phyloP scores from a whole-genome alignment of 1,284 basidiomycete species.

The Irpex rosettiformis region DNA sequence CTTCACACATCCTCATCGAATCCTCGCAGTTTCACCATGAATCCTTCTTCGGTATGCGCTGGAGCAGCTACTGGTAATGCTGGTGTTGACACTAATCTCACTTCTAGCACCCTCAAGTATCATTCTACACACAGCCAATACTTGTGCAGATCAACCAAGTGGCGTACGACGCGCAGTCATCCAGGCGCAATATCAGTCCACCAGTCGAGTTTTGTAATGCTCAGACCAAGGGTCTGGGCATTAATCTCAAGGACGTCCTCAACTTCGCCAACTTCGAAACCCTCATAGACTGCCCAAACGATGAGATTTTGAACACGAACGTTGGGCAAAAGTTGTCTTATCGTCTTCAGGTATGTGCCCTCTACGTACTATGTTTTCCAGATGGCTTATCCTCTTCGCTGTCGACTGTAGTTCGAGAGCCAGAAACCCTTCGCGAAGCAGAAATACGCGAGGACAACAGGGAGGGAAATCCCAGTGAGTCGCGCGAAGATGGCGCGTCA shows the following conservation, averaged over 20 bases:
- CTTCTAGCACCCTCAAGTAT: neutral
- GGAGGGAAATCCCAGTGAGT: neutral
- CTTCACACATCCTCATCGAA: neutral
- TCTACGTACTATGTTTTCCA: too few species aligned
- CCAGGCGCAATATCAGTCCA: neutral
- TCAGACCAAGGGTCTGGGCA: neutral
- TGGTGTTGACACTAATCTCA: neutral
- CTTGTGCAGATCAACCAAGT: neutral
- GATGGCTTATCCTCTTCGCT: too few species aligned
- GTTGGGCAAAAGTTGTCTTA: slow-evolving; percentile 2
- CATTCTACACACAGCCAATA: neutral
- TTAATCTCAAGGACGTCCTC: neutral
- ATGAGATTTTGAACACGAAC: neutral
- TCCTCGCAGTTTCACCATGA: neutral
- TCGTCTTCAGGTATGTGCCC: slow-evolving; percentile 3
- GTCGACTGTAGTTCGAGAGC: neutral
- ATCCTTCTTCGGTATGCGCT: neutral
- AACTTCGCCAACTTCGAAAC: neutral
- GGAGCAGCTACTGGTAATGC: neutral
- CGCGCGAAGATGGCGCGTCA: neutral
- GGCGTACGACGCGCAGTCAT: slow-evolving; percentile 1
- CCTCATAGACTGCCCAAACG: neutral
- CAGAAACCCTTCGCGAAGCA: neutral
- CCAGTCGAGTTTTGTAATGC: neutral
- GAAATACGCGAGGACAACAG: slow-evolving; percentile 1